Evolutionary conservation across 225 moss, liverwort and hornwort species (phyloP), one percentile per base, ranked within the genome.

Genomic region (Pseudoscleropodium purum): DNA sequence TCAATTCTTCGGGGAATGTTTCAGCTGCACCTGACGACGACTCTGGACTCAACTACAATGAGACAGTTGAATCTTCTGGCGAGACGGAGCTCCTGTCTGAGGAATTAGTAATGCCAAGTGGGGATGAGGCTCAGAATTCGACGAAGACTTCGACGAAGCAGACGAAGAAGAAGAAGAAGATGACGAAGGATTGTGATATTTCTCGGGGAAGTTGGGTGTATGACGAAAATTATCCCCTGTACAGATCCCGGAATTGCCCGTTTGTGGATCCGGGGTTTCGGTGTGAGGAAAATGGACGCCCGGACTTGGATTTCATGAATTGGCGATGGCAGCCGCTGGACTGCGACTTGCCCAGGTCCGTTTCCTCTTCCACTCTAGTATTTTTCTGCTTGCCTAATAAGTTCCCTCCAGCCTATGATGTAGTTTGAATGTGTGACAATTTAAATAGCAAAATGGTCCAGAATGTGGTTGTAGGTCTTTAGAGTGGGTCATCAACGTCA

Each of bases 271-370:
- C 92, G 16, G 97, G 97, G 56, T 98, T 98, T 74, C 95, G 96
- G 23, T 98, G 98, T 67, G 95, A 95, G 86, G 98, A 98, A 86
- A 97, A 98, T 67, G 98, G 97, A 39, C 95, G 96, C 34, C 95
- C 96, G 11, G 96, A 94, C 91, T 87, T 84, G 18, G 96, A 95
- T 45, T 98, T 94, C 75, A 94, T 95, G 92, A 95, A 96, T 14
- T 97, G 92, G 88, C 87, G 98, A 86, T 98, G 98, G 98, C 95
- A 98, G 90, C 98, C 97, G 4, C 84, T 68, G 36, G 94, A 88
- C 86, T 98, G 98, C 84, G 90, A 97, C 79, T 65, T 98, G 79
- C 97, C 97, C 75, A 93, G 94, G 97, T 96, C 39, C 49, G 63
- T 74, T 52, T 34, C 11, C 86, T 39, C 69, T 52, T 84, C 84